Evolutionary conservation across 805 yeast species (phyloP).

Genomic region (Cyberlindnera japonica): DNA sequence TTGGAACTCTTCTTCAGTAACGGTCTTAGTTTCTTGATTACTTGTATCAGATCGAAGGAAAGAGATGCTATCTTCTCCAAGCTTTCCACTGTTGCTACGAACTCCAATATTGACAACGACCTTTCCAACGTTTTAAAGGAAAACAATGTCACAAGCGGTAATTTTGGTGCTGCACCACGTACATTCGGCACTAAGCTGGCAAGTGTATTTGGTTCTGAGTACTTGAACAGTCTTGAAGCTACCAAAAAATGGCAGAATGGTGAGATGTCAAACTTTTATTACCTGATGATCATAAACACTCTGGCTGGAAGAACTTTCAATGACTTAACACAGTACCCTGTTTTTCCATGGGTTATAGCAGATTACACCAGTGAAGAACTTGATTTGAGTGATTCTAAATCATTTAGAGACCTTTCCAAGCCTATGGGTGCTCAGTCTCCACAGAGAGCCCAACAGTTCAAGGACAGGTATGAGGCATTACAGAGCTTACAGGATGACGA

Average conservation of each 20-base stretch:
- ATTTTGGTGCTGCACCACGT: conserved; percentile 31
- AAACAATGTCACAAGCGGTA: conserved; percentile 34
- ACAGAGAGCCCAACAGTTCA: conserved; percentile 57
- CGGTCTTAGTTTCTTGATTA: conserved; percentile 67
- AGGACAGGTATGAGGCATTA: conserved; percentile 70
- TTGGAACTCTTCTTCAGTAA: conserved; percentile 71
- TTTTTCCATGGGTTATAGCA: conserved; percentile 88
- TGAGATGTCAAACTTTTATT: conserved; percentile 77
- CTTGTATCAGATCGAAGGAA: conserved; percentile 49
- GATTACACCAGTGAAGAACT: conserved; percentile 70
- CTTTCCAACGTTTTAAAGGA: conserved; percentile 50
- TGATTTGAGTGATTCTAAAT: conserved; percentile 58
- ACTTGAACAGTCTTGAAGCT: conserved; percentile 38
- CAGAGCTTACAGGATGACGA: conserved; percentile 52
- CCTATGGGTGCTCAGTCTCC: conserved; percentile 89
- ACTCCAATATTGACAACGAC: conserved; percentile 50
- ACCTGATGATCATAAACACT: conserved; percentile 74
- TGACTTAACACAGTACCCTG: conserved; percentile 86
- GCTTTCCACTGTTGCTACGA: conserved; percentile 46
- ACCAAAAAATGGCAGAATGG: conserved; percentile 76
- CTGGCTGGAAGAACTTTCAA: conserved; percentile 87
- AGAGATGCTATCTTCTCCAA: conserved; percentile 55
- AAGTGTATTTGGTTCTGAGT: conserved; percentile 40
- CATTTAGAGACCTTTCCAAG: conserved; percentile 72
- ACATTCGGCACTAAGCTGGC: conserved; percentile 41